Conservation (phyloP, 2,329 filamentous ascomycete species). For the Lasiodiplodia sp. region DNA sequence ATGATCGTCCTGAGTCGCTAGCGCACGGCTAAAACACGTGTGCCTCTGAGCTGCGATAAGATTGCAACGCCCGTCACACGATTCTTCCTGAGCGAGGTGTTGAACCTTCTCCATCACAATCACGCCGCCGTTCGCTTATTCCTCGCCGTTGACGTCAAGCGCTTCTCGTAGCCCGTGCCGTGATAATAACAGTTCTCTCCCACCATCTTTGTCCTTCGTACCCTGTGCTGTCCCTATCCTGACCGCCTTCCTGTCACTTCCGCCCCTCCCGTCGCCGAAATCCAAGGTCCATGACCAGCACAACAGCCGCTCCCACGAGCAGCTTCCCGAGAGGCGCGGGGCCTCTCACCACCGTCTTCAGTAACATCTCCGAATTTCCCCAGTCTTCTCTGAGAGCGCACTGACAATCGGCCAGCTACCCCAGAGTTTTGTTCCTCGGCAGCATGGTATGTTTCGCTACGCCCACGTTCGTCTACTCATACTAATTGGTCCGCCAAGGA, state of each 20-base stretch:
- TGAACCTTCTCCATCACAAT: not conserved
- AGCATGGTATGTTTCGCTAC: constrained; percentile 1
- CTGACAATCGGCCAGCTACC: constrained; percentile 2
- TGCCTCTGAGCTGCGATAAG: not conserved
- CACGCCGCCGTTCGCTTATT: not conserved
- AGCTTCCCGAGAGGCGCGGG: not conserved
- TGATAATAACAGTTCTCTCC: not conserved
- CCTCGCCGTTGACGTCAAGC: constrained; percentile 21
- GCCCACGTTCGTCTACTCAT: not conserved
- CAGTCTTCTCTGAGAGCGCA: not conserved
- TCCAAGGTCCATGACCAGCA: not conserved
- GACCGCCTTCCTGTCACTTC: not conserved
- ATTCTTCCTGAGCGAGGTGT: not conserved
- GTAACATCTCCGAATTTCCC: not conserved
- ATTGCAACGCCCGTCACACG: constrained; percentile 3
- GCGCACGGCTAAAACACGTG: constrained; percentile 1
- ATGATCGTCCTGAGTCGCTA: constrained; percentile 26
- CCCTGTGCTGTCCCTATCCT: not conserved
- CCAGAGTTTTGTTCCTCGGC: constrained; percentile 4
- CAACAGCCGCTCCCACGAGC: not conserved
- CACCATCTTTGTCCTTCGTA: no score
- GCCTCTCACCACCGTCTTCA: constrained; percentile 18
- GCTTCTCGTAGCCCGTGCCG: not conserved
- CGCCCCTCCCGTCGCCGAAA: not conserved
- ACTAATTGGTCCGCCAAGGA: not conserved